Percentiles rank a stretch among this genome's conserved stretches.
Conservation (phyloP, 2,329 filamentous ascomycete genomes). For the Neonectria faginata region DNA sequence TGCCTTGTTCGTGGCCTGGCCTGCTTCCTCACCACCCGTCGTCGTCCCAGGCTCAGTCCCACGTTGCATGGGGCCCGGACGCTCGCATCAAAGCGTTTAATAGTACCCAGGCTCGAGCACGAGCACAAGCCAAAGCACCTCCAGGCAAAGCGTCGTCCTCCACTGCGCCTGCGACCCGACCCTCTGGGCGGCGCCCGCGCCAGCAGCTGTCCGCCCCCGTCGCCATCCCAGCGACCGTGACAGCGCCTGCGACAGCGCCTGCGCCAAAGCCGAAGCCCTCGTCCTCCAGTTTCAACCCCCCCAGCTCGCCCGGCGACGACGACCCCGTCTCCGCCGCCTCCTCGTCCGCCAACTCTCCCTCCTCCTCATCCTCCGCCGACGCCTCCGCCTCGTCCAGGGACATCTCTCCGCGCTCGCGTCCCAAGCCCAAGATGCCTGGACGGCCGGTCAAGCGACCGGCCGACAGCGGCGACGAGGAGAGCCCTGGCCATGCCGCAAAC, state of each 20-base stretch:
- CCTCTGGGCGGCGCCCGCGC: conserved; percentile 42
- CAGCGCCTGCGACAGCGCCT: conserved; percentile 31
- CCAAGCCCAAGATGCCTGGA: conserved; percentile 41
- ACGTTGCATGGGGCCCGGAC: conserved; percentile 39
- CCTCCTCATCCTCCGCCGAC: conserved; percentile 15
- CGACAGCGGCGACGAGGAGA: conserved; percentile 48
- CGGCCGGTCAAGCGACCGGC: conserved; percentile 41
- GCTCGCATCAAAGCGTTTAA: conserved; percentile 14
- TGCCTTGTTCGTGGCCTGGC: conserved; percentile 32
- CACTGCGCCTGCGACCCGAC: conserved; percentile 34
- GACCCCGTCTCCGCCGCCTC: conserved; percentile 21
- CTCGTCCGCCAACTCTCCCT: conserved; percentile 24
- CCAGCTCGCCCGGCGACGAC: conserved; percentile 12
- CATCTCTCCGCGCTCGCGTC: conserved; percentile 35
- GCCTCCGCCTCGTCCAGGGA: conserved; percentile 32
- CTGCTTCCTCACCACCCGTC: too few relatives aligned
- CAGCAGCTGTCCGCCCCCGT: conserved; percentile 32
- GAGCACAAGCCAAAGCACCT: neutral
- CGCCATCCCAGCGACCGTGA: conserved; percentile 29
- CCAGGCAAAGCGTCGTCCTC: conserved; percentile 14
- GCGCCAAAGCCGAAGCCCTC: conserved; percentile 30
- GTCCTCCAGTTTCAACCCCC: conserved; percentile 9
- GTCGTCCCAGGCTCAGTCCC: neutral
- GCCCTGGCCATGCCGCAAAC: conserved; percentile 40
- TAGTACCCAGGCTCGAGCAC: neutral